Conservation (phyloP, 148 eudicot genomes). For the Limonium bicolor region DNA sequence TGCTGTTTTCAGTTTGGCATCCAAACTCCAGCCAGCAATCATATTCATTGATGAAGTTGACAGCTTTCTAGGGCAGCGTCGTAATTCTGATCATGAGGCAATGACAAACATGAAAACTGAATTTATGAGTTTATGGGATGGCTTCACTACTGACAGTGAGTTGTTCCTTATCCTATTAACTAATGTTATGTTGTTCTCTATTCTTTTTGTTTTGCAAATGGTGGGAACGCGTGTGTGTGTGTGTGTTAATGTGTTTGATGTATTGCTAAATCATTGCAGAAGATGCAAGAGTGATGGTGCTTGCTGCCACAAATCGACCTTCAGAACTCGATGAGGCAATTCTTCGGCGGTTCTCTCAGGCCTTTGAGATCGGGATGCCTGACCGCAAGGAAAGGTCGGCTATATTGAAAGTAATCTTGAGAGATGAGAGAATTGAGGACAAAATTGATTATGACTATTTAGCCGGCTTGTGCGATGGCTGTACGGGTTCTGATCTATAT, state of each 20-base stretch:
- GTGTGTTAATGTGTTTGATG: neutral
- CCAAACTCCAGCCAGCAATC: constrained; percentile 91
- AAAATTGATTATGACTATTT: constrained; percentile 49
- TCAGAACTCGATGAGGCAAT: constrained; percentile 97
- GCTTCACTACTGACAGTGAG: constrained; percentile 85
- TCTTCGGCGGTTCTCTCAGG: constrained; percentile 87
- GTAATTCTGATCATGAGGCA: constrained; percentile 81
- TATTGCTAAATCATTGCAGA: constrained; percentile 22
- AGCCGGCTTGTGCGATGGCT: constrained; percentile 37
- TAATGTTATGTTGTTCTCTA: neutral
- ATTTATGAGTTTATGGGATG: constrained; percentile 96
- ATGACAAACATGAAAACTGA: constrained; percentile 83
- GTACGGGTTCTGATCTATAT: constrained; percentile 81
- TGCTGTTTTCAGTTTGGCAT: constrained; percentile 87
- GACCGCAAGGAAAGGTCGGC: constrained; percentile 37
- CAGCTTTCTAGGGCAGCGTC: constrained; percentile 90
- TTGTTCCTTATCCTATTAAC: neutral
- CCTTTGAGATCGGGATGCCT: constrained; percentile 77
- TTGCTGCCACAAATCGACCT: constrained; percentile 97
- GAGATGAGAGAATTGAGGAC: constrained; percentile 62
- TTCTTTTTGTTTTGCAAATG: neutral
- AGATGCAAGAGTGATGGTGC: constrained; percentile 92
- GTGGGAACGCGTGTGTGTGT: neutral
- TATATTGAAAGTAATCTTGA: constrained; percentile 60
- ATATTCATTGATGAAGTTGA: constrained; percentile 94